A percentile compares a stretch with the other conserved stretches of the same genome.
Evolutionary conservation across 1,284 basidiomycete species (phyloP).

Genomic region (Peniophora sp.): DNA sequence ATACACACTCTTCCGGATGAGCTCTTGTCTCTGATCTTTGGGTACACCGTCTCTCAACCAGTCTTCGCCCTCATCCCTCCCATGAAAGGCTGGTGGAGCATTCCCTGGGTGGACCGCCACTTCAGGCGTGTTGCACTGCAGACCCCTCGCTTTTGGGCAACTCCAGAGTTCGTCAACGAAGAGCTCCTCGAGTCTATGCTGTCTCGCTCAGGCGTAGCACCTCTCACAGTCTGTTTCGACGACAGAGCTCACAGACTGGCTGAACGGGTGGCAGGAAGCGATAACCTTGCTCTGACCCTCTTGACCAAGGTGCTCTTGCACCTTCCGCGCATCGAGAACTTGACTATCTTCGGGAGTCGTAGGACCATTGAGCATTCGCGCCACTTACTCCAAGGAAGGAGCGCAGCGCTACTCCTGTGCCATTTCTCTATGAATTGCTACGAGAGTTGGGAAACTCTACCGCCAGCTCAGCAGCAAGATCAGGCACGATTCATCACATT

Average conservation of each 20-base stretch:
- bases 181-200: neutral
- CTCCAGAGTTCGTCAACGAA: neutral
- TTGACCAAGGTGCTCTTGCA: neutral
- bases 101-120: neutral
- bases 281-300: neutral
- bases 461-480: neutral
- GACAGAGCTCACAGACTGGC: neutral
- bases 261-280: neutral
- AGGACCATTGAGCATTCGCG: neutral
- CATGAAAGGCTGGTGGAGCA: neutral
- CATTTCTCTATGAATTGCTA: neutral
- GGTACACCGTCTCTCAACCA: too few relatives aligned
- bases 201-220: neutral
- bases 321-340: neutral
- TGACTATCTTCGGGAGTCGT: neutral
- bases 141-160: neutral
- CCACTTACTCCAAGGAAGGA: neutral
- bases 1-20: too few relatives aligned
- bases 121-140: neutral
- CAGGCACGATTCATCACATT: neutral
- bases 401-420: neutral
- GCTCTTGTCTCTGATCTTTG: too few relatives aligned
- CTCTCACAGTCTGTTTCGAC: neutral
- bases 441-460: neutral
- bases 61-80: too few relatives aligned